phyloP scores from a whole-genome alignment of 352 stramenopile genomes.

The Phytopythium vexans region DNA sequence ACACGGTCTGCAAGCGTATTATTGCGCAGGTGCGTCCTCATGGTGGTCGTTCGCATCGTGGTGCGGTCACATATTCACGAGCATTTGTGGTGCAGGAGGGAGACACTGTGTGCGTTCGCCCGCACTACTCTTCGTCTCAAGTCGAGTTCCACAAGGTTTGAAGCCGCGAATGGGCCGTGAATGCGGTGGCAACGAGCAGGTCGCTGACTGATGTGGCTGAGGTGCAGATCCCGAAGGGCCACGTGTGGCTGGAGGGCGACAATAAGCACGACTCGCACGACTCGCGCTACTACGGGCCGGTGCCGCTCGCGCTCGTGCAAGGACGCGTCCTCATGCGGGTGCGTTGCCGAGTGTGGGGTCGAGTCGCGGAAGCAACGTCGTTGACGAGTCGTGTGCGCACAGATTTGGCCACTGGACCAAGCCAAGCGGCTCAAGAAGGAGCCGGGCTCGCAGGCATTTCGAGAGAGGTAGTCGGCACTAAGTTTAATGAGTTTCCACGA shows the following conservation, averaged over 20 bases:
- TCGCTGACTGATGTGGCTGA: neutral
- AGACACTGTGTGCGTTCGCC: slow-evolving; percentile 73
- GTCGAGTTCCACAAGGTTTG: slow-evolving; percentile 73
- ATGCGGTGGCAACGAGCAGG: neutral
- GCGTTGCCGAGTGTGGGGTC: slow-evolving; percentile 23
- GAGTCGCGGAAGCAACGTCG: neutral
- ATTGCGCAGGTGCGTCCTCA: slow-evolving; percentile 46
- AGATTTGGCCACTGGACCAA: slow-evolving; percentile 83
- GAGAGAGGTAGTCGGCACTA: slow-evolving; percentile 33
- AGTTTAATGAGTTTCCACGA: neutral
- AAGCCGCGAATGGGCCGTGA: neutral
- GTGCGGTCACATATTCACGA: neutral
- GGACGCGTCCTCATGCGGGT: slow-evolving; percentile 88
- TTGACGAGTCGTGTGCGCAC: slow-evolving; percentile 3
- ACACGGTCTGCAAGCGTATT: slow-evolving; percentile 91
- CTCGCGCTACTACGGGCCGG: slow-evolving; percentile 93
- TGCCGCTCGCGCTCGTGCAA: slow-evolving; percentile 90
- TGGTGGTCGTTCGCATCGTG: neutral
- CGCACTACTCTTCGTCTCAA: slow-evolving; percentile 65
- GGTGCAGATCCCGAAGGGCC: slow-evolving; percentile 77
- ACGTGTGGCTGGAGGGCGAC: slow-evolving; percentile 97
- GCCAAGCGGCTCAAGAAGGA: slow-evolving; percentile 62
- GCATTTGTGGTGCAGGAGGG: slow-evolving; percentile 37
- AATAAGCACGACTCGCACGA: slow-evolving; percentile 96
- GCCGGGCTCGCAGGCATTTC: slow-evolving; percentile 45